A percentile compares a stretch with the other conserved stretches of the same genome.
phyloP scores from a whole-genome alignment of 805 yeast species.

The Ascoidea asiatica region DNA sequence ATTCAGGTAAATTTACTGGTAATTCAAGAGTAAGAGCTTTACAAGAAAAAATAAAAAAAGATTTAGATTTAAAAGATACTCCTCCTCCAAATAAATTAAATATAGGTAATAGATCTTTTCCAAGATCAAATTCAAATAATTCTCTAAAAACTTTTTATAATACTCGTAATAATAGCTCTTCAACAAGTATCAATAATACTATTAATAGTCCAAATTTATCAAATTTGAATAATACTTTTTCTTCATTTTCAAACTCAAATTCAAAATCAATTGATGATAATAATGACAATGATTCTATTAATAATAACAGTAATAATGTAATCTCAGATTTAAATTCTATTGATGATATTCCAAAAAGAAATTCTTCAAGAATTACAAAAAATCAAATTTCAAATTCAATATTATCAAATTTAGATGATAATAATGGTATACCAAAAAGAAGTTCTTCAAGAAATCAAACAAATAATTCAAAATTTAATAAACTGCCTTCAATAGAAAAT shows the following conservation, averaged over 20 bases:
- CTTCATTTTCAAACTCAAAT: background rate
- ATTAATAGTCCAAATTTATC: background rate
- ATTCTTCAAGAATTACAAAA: background rate
- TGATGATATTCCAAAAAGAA: background rate
- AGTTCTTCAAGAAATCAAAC: background rate
- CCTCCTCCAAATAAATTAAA: background rate
- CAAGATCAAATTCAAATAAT: background rate
- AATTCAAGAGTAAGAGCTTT: slow-evolving; percentile 8
- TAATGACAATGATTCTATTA: background rate
- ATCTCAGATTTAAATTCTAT: too few species aligned
- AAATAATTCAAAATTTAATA: too few species aligned
- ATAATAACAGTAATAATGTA: too few species aligned
- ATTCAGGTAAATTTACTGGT: background rate
- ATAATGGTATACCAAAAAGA: background rate
- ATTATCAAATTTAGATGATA: background rate
- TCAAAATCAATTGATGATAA: background rate
- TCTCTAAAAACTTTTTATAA: background rate
- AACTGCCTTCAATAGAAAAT: too few species aligned
- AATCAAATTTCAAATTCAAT: background rate
- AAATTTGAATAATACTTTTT: background rate
- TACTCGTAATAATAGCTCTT: background rate
- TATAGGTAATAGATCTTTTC: background rate
- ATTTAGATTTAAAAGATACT: slow-evolving; percentile 8
- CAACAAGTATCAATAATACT: background rate
- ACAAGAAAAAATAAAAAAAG: slow-evolving; percentile 11